phyloP scores from a whole-genome alignment of 2,329 filamentous ascomycete species.

The Lasiodiplodia sp. region DNA sequence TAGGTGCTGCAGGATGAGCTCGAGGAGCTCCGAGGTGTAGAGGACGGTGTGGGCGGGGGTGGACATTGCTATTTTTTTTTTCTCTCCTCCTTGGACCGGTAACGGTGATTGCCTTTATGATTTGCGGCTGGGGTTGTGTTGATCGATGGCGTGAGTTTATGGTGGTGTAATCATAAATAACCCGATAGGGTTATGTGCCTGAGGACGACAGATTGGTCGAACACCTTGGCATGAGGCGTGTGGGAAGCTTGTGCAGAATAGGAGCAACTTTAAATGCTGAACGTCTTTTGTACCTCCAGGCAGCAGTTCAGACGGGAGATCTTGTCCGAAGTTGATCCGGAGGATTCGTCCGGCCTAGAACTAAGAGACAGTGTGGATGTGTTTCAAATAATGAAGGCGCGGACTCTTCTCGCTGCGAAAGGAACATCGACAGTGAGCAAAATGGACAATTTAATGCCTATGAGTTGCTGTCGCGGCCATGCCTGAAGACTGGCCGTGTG shows the following conservation, averaged over 20 bases:
- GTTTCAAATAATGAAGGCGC: background rate
- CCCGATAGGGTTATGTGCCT: background rate
- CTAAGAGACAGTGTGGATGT: background rate
- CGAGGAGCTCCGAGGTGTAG: slow-evolving; percentile 26
- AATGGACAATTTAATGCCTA: background rate
- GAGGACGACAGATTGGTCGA: background rate
- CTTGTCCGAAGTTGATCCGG: background rate
- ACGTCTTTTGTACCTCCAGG: background rate
- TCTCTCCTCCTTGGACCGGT: background rate
- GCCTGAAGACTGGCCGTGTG: background rate
- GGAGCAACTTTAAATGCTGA: background rate
- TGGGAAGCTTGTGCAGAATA: background rate
- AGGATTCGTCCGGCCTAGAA: background rate
- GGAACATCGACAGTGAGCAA: background rate
- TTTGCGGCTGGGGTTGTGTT: background rate
- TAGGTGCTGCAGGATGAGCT: slow-evolving; percentile 23
- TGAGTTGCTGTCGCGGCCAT: background rate
- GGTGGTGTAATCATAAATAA: background rate
- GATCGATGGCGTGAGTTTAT: background rate
- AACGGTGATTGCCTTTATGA: slow-evolving; percentile 1
- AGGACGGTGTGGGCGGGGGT: background rate
- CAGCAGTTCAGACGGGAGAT: background rate
- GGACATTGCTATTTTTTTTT: background rate
- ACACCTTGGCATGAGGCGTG: background rate
- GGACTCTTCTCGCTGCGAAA: background rate